Evolutionary conservation across 306 rosid species (phyloP), one percentile per base, ranked within the genome.

Genomic region (Glycine latifolia): DNA sequence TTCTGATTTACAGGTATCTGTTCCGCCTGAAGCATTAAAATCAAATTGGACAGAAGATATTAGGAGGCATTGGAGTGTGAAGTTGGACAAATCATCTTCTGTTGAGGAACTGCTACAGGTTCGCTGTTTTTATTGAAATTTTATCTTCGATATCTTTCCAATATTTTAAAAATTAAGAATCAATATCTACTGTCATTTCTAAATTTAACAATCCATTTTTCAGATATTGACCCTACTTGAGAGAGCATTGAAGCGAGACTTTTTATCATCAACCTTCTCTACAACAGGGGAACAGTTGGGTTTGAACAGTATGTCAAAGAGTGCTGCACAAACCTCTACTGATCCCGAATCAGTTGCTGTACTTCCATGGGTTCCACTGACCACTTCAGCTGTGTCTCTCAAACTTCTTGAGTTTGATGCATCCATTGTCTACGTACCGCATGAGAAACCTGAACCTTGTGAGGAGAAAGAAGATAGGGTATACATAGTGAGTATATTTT

Each of bases 341-440:
- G 91, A 86, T 82, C 73, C 79, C 35, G 89, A 87, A 37, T 84
- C 93, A 6, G 81, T 90, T 78, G 73, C 86, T 73, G 76, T 89
- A 49, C 93, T 95, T 84, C 99, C 99, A 73, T 95, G 99, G 99
- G 84, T 95, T 67, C 99, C 99, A 39, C 89, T 83, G 84, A 95
- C 97, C 59, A 83, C 87, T 67, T 84, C 98, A 56, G 99, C 99
- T 74, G 89, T 93, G 86, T 86, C 90, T 81, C 82, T 95, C 52
- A 87, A 97, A 83, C 89, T 93, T 76, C 87, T 83, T 48, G 99
- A 95, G 88, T 62, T 95, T 10, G 98, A 95, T 74, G 89, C 90
- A 41, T 87, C 98, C 49, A 85, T 91, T 60, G 58, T 83, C 35
- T 91, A 90, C 55, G 44, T 78, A 17, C 84, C 73, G 12, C 81